Percentiles rank a stretch among this genome's conserved stretches.
Evolutionary conservation across 495 filamentous ascomycete genomes (phyloP).

Genomic region (Aspergillus affinis): DNA sequence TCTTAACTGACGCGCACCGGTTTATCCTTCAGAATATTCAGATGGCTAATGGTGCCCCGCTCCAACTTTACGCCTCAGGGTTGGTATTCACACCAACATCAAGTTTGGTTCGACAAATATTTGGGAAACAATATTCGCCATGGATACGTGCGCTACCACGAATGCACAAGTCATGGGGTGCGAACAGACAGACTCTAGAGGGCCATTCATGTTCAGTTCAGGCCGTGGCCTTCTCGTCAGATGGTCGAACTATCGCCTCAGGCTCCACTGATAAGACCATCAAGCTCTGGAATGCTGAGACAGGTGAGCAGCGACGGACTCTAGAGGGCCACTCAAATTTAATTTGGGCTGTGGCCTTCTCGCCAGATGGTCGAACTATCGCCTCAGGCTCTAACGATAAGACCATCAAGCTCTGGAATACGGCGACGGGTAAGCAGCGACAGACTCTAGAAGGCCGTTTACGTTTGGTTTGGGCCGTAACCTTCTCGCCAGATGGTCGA

Average conservation of each 20-base stretch:
- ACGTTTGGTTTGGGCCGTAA: slow-evolving; percentile 15
- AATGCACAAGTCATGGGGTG: slow-evolving; percentile 10
- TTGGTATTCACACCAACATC: slow-evolving; percentile 32
- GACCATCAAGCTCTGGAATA: slow-evolving; percentile 18
- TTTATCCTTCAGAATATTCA: slow-evolving; percentile 28
- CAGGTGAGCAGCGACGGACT: slow-evolving; percentile 13
- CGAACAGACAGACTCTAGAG: slow-evolving; percentile 14
- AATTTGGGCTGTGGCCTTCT: not conserved
- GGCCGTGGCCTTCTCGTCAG: slow-evolving; percentile 16
- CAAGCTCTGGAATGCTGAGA: slow-evolving; percentile 33
- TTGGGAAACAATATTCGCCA: not conserved
- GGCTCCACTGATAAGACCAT: slow-evolving; percentile 23
- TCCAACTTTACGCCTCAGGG: slow-evolving; percentile 18
- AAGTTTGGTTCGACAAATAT: slow-evolving; percentile 24
- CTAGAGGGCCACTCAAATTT: slow-evolving; percentile 13
- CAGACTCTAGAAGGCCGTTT: slow-evolving; percentile 23
- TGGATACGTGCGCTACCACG: slow-evolving; percentile 8
- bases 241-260: slow-evolving; percentile 12
- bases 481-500: slow-evolving; percentile 16
- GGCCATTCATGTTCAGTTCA: slow-evolving; percentile 24
- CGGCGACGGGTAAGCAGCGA: not conserved
- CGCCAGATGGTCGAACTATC: not conserved
- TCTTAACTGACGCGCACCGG: slow-evolving; percentile 32
- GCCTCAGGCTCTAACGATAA: slow-evolving; percentile 18
- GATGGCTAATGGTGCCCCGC: slow-evolving; percentile 29